Evolutionary conservation across 257 asterid genomes (phyloP).

Genomic region (Anisodus tanguticus): DNA sequence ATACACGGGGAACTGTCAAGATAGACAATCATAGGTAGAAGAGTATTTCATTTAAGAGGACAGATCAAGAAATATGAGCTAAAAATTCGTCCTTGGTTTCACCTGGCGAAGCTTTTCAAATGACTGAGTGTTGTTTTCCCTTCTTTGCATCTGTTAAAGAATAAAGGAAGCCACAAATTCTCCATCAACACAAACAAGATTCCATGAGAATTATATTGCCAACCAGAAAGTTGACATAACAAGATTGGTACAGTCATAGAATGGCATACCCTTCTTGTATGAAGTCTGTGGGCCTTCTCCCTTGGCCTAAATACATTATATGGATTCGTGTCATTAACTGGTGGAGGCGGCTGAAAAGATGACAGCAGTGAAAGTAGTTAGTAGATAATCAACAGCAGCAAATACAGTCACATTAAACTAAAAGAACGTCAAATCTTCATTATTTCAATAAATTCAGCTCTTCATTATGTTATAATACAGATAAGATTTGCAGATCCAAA

Average conservation of each 20-base stretch:
- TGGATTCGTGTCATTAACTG: conserved; percentile 96
- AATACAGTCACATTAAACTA: conserved; percentile 1
- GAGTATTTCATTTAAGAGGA: conserved; percentile 5
- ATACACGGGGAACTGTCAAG: conserved; percentile 2
- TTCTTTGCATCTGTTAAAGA: conserved; percentile 89
- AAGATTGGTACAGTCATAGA: conserved; percentile 28
- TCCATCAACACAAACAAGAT: conserved; percentile 25
- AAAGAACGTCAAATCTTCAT: conserved; percentile 10
- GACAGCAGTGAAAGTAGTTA: conserved; percentile 38
- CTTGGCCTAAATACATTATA: conserved; percentile 98
- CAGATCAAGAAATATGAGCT: neutral
- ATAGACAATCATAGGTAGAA: neutral
- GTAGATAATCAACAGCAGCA: conserved; percentile 31
- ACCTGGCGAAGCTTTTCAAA: conserved; percentile 99
- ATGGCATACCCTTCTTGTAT: conserved; percentile 88
- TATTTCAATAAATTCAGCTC: neutral
- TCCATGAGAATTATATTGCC: conserved; percentile 19
- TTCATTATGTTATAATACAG: neutral
- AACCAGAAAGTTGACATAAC: conserved; percentile 29
- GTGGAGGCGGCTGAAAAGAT: conserved; percentile 91
- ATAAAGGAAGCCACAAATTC: conserved; percentile 30
- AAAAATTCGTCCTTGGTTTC: conserved; percentile 36
- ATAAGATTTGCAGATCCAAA: neutral
- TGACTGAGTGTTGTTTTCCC: conserved; percentile 97
- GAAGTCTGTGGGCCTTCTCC: conserved; percentile 98